These are phyloP conservation scores for Ceratobasidium sp. DNA, from an alignment of 1,284 basidiomycete genomes.

Conservation along the genomic window DNA sequence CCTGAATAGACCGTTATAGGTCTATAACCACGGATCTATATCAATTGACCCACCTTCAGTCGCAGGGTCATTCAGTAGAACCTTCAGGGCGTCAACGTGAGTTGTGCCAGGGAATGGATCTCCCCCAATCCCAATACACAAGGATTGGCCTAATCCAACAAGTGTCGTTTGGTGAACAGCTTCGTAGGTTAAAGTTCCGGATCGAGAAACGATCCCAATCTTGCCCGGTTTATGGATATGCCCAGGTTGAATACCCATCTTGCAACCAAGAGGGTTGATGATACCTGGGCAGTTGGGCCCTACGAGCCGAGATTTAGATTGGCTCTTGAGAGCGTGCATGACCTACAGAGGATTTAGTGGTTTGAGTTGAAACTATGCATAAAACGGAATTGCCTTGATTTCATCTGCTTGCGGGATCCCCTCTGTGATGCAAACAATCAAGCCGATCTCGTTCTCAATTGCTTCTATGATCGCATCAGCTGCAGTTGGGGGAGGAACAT, in stretches of 20 bases:
- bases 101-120: slow-evolving; percentile 99
- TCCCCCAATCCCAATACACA: slow-evolving; percentile 97
- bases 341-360: slow-evolving; percentile 60
- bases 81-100: slow-evolving; percentile 94
- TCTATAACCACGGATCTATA: not conserved
- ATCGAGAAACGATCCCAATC: slow-evolving; percentile 96
- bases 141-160: slow-evolving; percentile 94
- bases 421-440: slow-evolving; percentile 97
- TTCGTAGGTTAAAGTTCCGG: slow-evolving; percentile 93
- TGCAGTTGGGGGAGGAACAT: slow-evolving; percentile 91
- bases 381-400: slow-evolving; percentile 69
- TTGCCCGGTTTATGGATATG: slow-evolving; percentile 96
- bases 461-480: slow-evolving; percentile 97
- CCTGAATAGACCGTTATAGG: slow-evolving; percentile 55
- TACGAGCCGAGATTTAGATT: slow-evolving; percentile 93
- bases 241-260: slow-evolving; percentile 99
- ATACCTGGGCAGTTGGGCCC: slow-evolving; percentile 99
- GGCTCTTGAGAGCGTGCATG: slow-evolving; percentile 91
- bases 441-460: slow-evolving; percentile 94
- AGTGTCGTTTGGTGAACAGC: slow-evolving; percentile 94
- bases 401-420: slow-evolving; percentile 97
- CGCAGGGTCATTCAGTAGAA: slow-evolving; percentile 92
- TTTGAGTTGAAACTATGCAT: not conserved
- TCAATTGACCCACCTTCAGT: slow-evolving; percentile 73
- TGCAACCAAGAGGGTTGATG: slow-evolving; percentile 96